Evolutionary conservation across 208 protist genomes (phyloP), one percentile per base, ranked within the genome.

Genomic region (Tritrichomonas foetus): DNA sequence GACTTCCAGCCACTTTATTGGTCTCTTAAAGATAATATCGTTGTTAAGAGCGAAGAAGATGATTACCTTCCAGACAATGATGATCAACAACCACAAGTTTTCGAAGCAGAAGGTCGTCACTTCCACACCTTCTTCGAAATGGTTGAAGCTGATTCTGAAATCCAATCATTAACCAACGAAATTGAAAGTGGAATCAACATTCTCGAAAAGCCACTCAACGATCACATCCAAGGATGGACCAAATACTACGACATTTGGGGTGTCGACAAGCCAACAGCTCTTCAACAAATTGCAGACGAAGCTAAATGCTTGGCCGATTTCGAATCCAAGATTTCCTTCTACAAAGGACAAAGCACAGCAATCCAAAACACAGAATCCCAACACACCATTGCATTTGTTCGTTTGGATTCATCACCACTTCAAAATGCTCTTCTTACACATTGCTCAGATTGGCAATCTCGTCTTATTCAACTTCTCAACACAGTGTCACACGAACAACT

Each of bases 381-480:
- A 89, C 27, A 44, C 39, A 89, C 47, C 53, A 44, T 53, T 44
- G 33, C 41, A 89, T 99, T 99, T 96, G 92, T 99, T 64, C 96
- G 98, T 94, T 95, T 99, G 11, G 98, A 99, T 95, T 98, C 97
- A 96, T 96, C 96, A 53, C 97, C 97, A 93, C 98, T 99, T 96
- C 99, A 99, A 97, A 96, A 98, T 74, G 97, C 97, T 20, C 97
- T 99, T 94, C 96, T 98, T 30, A 95, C 95, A 66, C 98, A 99
- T 95, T 99, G 98, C 95, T 96, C 97, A 94, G 94, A 97, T 36
- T 98, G 98, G 95, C 98, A 98, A 95, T 97, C 96, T 94, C 97
- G 98, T 95, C 98, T 99, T 95, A 98, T 98, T 92, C 94, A 96
- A 53, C 96, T 99, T 0, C 97, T 99, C 9, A 98, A 99, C 96